Evolutionary conservation across 495 filamentous ascomycete species (phyloP).

Genomic region (Daldinia decipiens): DNA sequence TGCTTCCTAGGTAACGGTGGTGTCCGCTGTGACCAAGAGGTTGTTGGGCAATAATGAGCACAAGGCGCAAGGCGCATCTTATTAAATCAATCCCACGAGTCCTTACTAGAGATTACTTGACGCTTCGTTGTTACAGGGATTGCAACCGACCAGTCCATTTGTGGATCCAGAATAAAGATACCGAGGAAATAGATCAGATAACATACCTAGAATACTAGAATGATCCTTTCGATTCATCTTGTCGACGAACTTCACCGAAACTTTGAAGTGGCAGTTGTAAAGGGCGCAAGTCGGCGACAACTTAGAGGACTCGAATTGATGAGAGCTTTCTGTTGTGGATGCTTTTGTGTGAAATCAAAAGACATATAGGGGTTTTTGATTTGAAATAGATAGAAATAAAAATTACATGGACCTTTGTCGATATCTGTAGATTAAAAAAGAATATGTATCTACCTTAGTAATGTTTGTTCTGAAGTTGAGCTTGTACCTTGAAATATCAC

Average conservation of each 20-base stretch:
- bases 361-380: background rate
- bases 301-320: background rate
- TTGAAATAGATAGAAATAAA: background rate
- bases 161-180: no score
- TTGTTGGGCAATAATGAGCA: background rate
- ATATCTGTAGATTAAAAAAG: no score
- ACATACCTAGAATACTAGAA: constrained; percentile 4
- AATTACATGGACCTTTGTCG: background rate
- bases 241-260: background rate
- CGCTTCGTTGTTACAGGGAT: background rate
- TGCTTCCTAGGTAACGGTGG: background rate
- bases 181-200: background rate
- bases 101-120: background rate
- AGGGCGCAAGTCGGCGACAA: background rate
- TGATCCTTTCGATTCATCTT: constrained; percentile 5
- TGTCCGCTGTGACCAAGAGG: background rate
- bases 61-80: background rate
- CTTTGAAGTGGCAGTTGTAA: background rate
- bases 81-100: background rate
- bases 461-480: background rate
- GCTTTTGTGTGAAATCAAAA: background rate
- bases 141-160: background rate
- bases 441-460: background rate
- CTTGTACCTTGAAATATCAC: background rate
- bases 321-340: background rate